Conservation (phyloP, 2,329 filamentous ascomycete species). For the Monosporascus sp. region DNA sequence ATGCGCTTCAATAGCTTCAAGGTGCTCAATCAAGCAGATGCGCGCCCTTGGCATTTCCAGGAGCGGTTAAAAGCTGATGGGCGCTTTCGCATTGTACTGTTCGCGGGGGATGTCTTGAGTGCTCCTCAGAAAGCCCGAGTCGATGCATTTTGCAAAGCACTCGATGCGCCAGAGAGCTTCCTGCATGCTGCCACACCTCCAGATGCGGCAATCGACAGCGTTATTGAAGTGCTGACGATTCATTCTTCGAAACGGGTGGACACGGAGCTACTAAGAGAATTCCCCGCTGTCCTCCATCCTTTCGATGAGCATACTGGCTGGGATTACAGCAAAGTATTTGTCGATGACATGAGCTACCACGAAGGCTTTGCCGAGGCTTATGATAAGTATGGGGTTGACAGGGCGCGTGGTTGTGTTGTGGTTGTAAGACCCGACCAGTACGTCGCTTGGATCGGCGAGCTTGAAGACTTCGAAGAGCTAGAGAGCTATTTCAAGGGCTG, state of each 20-base stretch:
- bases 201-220: conserved; percentile 7
- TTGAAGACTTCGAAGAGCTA: conserved; percentile 32
- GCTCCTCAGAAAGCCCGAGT: conserved; percentile 40
- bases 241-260: conserved; percentile 50
- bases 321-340: conserved; percentile 54
- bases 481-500: conserved; percentile 30
- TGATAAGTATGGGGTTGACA: conserved; percentile 53
- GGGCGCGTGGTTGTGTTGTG: conserved; percentile 51
- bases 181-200: conserved; percentile 5
- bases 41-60: conserved; percentile 55
- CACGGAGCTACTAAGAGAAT: conserved; percentile 44
- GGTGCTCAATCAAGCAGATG: conserved; percentile 54
- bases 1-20: conserved; percentile 56
- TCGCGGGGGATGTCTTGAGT: conserved; percentile 52
- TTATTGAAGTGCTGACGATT: conserved; percentile 58
- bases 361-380: conserved; percentile 50
- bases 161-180: conserved; percentile 28
- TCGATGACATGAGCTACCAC: conserved; percentile 50
- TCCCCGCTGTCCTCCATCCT: conserved; percentile 45
- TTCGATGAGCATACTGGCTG: conserved; percentile 43
- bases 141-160: conserved; percentile 40
- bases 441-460: conserved; percentile 40
- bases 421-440: conserved; percentile 65
- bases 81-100: conserved; percentile 55
- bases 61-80: conserved; percentile 52